Base-by-base conservation (phyloP, 2,329 filamentous ascomycete genomes). In the Epicoccum nigrum region DNA sequence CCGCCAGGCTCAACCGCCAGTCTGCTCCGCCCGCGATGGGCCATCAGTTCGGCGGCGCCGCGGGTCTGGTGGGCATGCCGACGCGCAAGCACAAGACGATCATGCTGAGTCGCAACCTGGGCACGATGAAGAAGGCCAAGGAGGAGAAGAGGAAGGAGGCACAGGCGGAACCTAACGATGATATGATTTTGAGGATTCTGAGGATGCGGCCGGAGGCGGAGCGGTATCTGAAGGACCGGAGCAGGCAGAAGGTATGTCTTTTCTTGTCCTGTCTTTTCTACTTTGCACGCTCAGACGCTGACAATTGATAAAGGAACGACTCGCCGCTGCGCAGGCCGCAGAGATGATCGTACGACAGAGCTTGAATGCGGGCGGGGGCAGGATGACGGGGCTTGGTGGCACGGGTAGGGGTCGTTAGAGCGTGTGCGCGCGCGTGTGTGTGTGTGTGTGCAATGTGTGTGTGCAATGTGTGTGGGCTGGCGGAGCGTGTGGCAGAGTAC, bases 301-400 rank as follows among this genome's bases (percentile, higher is more conserved):
- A 60, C 45, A 27, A 13, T 12, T 9, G 2, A 0, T 1, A 37
- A 21, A 73, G 69, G 94, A 97, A 77, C 83, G 94, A 59, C 85
- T 97, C 68, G 90, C 91, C 4, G 92, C 93, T 1, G 87, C 91
- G 5, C 90, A 92, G 15, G 93, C 93, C 0, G 94, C 94, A 4
- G 92, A 96, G 66, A 85, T 92, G 74, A 99, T 99, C 75, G 93
- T 99, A 45, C 86, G 89, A 71, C 92, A 97, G 77, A 97, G 93
- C 76, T 83, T 96, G 51, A 83, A 85, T 69, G 79, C 83, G 23
- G 81, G 81, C 30, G 78, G 68, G 20, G 79, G 79, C 28, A 74
- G 80, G 44, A 83, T 83, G 80, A 75, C 77, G 19, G 76, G 79
- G 7, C 56, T 62, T 7, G 62, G 51, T 7, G 62, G 51, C 23